Conservation (phyloP, 352 stramenopile genomes). For the Sclerospora graminicola region DNA sequence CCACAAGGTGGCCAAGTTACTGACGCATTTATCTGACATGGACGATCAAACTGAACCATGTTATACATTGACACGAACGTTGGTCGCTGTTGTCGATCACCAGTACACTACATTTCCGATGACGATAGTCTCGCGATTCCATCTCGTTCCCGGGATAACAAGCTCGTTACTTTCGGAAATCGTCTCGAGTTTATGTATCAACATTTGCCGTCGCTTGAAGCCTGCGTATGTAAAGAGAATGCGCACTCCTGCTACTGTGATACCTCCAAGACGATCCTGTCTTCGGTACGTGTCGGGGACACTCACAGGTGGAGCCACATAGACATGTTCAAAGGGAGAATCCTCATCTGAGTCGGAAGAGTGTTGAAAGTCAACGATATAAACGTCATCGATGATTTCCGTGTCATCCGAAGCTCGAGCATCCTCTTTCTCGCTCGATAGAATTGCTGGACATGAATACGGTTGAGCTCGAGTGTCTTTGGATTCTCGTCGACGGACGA, state of each 20-base stretch:
- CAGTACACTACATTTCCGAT: slow-evolving; percentile 4
- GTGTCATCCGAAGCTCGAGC: slow-evolving; percentile 11
- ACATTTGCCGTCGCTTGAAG: slow-evolving; percentile 45
- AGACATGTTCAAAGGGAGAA: slow-evolving; percentile 8
- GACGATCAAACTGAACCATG: neutral
- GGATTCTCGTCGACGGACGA: slow-evolving; percentile 4
- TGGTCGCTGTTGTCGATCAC: neutral
- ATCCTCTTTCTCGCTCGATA: slow-evolving; percentile 13
- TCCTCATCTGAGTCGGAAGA: slow-evolving; percentile 19
- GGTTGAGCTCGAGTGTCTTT: neutral
- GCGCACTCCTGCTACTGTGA: slow-evolving; percentile 31
- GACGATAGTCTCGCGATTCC: slow-evolving; percentile 10
- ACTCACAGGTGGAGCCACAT: slow-evolving; percentile 32
- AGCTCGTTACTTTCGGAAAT: slow-evolving; percentile 23
- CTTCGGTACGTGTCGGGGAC: slow-evolving; percentile 40
- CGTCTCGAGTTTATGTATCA: slow-evolving; percentile 23
- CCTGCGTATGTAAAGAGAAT: slow-evolving; percentile 49
- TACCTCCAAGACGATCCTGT: slow-evolving; percentile 39
- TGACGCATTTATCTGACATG: neutral
- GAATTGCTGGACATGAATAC: slow-evolving; percentile 10
- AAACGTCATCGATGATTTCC: slow-evolving; percentile 18
- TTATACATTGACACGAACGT: slow-evolving; percentile 2
- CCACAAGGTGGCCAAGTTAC: neutral
- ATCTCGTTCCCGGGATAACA: neutral
- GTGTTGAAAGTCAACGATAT: slow-evolving; percentile 14